phyloP scores from a whole-genome alignment of 1,139 yeast species.

The Suhomyces ambrosiae region DNA sequence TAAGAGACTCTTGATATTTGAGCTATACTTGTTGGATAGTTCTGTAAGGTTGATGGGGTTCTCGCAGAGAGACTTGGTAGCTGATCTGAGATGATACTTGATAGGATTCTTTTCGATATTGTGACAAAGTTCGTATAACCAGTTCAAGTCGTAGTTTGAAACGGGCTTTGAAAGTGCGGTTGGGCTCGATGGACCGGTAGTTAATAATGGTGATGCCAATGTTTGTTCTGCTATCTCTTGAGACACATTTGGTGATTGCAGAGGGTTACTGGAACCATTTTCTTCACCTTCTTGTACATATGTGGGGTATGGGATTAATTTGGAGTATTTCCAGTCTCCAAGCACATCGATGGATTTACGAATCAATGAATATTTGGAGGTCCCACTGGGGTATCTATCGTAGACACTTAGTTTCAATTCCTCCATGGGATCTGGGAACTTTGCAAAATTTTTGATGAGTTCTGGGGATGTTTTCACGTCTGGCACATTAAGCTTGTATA shows the following conservation, averaged over 20 bases:
- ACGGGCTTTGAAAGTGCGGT: no score
- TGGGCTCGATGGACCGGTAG: no score
- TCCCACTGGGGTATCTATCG: slow-evolving; percentile 56
- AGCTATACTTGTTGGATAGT: slow-evolving; percentile 29
- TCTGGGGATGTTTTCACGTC: slow-evolving; percentile 36
- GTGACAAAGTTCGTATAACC: slow-evolving; percentile 46
- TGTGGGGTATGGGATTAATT: slow-evolving; percentile 27
- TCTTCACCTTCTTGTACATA: slow-evolving; percentile 1
- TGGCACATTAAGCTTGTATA: slow-evolving; percentile 47
- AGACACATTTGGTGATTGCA: no score
- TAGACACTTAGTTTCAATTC: slow-evolving; percentile 45
- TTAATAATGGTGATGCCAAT: no score
- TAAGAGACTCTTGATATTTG: slow-evolving; percentile 30
- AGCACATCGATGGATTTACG: slow-evolving; percentile 42
- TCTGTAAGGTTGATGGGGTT: slow-evolving; percentile 42
- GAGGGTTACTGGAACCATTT: no score
- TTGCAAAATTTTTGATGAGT: slow-evolving; percentile 32
- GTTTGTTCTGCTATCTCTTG: no score
- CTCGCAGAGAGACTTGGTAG: slow-evolving; percentile 38
- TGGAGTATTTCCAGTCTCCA: slow-evolving; percentile 32
- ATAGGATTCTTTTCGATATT: slow-evolving; percentile 53
- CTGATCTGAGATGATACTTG: slow-evolving; percentile 50
- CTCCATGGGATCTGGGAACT: slow-evolving; percentile 46
- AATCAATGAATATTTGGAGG: slow-evolving; percentile 50
- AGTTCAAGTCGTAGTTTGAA: slow-evolving; percentile 29